Evolutionary conservation across 352 stramenopile species (phyloP).

Genomic region (Pythium angustatum): DNA sequence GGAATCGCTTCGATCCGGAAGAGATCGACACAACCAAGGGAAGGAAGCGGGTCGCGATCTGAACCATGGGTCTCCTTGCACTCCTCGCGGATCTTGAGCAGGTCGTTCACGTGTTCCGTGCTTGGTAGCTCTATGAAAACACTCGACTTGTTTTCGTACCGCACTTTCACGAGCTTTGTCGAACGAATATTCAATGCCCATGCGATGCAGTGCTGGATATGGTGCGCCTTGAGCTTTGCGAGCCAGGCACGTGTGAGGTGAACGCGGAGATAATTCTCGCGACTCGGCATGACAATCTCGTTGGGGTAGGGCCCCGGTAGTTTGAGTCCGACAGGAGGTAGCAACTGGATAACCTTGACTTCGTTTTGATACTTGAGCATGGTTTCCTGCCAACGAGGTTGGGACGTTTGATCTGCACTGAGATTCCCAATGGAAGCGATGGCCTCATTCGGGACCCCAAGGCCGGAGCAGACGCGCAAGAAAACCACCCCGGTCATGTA

Average conservation of each 20-base stretch:
- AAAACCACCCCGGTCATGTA: conserved; percentile 84
- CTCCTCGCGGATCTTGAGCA: conserved; percentile 21
- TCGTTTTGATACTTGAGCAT: conserved; percentile 50
- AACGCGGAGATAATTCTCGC: conserved; percentile 54
- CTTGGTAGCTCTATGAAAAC: conserved; percentile 25
- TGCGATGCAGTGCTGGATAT: conserved; percentile 74
- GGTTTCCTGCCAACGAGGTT: conserved; percentile 17
- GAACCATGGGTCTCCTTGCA: conserved; percentile 12
- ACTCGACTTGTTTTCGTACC: conserved; percentile 22
- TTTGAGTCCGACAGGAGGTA: conserved; percentile 34
- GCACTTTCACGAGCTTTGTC: conserved; percentile 16
- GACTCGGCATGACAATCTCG: conserved; percentile 39
- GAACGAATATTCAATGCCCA: conserved; percentile 44
- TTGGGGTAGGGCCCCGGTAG: conserved; percentile 19
- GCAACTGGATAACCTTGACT: conserved; percentile 51
- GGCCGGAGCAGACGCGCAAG: conserved; percentile 55
- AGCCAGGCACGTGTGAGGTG: conserved; percentile 48
- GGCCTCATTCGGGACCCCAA: conserved; percentile 58
- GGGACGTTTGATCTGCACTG: background rate
- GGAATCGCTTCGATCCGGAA: background rate
- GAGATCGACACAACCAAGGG: conserved; percentile 28
- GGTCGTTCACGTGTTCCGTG: conserved; percentile 6
- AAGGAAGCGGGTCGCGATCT: conserved; percentile 26
- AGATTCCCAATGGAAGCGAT: conserved; percentile 36
- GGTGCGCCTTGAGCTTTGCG: conserved; percentile 58